A percentile compares a stretch with the other conserved stretches of the same genome.
Conservation (phyloP, 2,329 filamentous ascomycete species). For the Fusarium tanahbumbuense region DNA sequence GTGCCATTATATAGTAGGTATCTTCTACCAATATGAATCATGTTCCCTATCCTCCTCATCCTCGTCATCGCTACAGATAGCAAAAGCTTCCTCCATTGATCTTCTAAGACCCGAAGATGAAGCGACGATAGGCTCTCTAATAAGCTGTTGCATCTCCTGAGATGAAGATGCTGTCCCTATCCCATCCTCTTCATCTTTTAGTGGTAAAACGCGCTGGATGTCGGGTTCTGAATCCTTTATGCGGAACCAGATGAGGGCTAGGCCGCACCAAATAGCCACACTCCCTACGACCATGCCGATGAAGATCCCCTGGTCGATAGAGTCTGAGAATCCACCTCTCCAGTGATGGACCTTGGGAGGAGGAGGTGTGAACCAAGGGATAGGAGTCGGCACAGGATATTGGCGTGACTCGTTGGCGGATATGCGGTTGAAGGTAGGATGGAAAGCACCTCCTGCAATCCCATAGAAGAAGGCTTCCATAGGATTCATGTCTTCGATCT, state of each 20-base stretch:
- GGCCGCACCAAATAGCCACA: not conserved
- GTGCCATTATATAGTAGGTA: not conserved
- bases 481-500: not conserved
- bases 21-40: not conserved
- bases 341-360: not conserved
- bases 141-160: not conserved
- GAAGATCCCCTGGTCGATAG: not conserved
- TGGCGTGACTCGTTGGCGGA: not conserved
- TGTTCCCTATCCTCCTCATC: not conserved
- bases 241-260: not conserved
- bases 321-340: not conserved
- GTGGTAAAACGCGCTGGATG: not conserved
- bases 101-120: too few relatives aligned
- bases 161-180: not conserved
- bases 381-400: not conserved
- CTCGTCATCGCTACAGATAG: not conserved
- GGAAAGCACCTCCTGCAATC: not conserved
- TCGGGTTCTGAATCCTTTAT: not conserved
- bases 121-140: not conserved
- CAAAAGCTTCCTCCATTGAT: not conserved
- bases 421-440: not conserved
- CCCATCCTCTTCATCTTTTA: not conserved
- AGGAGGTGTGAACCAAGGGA: not conserved
- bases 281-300: not conserved
- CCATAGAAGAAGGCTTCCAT: not conserved